A percentile compares a stretch with the other conserved stretches of the same genome.
Conservation (phyloP, 176 grass and related monocot genomes). For the Carex kokanica region DNA sequence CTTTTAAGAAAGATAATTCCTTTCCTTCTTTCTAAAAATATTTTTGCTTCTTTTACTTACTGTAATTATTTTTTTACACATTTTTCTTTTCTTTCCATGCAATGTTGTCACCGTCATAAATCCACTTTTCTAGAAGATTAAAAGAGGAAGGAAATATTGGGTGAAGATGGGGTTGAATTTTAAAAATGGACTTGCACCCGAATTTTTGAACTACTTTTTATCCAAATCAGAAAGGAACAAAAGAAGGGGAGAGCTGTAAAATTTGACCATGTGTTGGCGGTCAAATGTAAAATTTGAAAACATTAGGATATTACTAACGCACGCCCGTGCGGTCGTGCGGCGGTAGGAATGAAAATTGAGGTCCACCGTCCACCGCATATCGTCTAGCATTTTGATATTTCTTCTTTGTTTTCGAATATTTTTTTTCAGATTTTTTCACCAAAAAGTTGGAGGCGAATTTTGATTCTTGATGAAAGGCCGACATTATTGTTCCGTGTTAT, state of each 20-base stretch:
- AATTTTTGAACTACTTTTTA: not conserved
- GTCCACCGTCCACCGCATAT: not conserved
- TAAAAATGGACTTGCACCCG: not conserved
- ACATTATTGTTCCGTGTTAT: too few relatives aligned
- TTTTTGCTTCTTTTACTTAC: not conserved
- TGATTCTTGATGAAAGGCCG: not conserved
- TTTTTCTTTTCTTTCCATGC: not conserved
- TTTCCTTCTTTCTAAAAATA: not conserved
- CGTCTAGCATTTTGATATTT: not conserved
- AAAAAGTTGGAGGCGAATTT: not conserved
- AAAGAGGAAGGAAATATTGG: not conserved
- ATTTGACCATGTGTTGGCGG: not conserved
- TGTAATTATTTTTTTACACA: not conserved
- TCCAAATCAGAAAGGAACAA: not conserved
- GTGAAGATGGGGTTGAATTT: not conserved
- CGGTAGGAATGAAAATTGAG: not conserved
- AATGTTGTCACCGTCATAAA: not conserved
- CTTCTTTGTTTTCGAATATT: not conserved
- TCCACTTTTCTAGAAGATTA: slow-evolving; percentile 4
- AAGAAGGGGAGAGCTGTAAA: not conserved
- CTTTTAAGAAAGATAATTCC: not conserved
- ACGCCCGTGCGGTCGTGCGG: not conserved
- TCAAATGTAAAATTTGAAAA: not conserved
- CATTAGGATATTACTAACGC: not conserved
- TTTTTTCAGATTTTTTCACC: not conserved